Evolutionary conservation across 75 land plant species (phyloP).

Genomic region (Pinus taeda): DNA sequence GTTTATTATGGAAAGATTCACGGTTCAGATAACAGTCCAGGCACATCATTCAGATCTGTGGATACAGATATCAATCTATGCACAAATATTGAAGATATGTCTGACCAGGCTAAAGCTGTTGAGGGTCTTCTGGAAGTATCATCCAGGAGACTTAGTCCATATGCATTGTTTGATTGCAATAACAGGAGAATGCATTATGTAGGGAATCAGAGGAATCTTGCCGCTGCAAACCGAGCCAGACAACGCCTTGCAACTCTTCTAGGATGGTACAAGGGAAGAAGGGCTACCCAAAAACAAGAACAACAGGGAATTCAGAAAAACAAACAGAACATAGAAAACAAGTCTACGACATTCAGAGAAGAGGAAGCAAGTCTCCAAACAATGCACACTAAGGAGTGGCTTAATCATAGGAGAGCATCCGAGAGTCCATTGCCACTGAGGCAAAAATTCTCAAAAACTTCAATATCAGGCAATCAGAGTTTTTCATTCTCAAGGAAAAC

Average conservation of each 20-base stretch:
- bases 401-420: neutral
- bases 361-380: neutral
- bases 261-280: constrained; percentile 36
- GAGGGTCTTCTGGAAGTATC: constrained; percentile 10
- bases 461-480: constrained; percentile 37
- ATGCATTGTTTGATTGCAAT: constrained; percentile 3
- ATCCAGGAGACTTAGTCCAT: constrained; percentile 12
- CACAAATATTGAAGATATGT: constrained; percentile 27
- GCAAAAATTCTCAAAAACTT: constrained; percentile 32
- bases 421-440: constrained; percentile 43
- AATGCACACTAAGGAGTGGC: constrained; percentile 8
- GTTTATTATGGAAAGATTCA: constrained; percentile 43
- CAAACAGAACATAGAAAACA: constrained; percentile 2
- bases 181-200: constrained; percentile 2
- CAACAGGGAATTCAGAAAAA: neutral
- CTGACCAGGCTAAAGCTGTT: no score
- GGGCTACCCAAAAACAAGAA: constrained; percentile 7
- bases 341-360: constrained; percentile 12
- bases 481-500: constrained; percentile 33
- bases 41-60: constrained; percentile 40
- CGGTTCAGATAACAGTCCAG: constrained; percentile 48
- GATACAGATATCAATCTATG: constrained; percentile 44
- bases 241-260: constrained; percentile 42
- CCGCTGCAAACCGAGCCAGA: constrained; percentile 26
- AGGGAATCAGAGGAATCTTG: constrained; percentile 13